Evolutionary conservation across 176 grass and related monocot genomes (phyloP), one percentile per base, ranked within the genome.

Genomic region (Triticum dicoccoides): DNA sequence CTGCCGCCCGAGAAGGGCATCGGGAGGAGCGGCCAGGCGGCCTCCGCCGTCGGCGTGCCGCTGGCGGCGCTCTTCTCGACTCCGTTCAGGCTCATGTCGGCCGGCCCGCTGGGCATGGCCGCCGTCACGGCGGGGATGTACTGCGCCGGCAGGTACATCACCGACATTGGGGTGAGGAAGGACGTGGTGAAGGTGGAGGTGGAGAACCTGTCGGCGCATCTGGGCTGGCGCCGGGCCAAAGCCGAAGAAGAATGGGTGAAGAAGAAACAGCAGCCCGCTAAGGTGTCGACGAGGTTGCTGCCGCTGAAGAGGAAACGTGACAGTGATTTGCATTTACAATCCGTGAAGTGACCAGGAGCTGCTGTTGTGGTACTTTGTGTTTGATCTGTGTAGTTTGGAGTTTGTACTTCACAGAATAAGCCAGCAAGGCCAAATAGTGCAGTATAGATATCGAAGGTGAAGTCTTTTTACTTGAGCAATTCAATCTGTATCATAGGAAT

Each of bases 91-190:
- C 83, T 95, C 27, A 5, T 95, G 23, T 84, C 89, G 1, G 93
- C 86, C 0, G 90, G 90, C 1, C 93, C 93, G 4, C 83, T 92
- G 45, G 90, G 93, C 34, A 92, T 87, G 89, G 90, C 76, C 30
- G 89, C 91, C 9, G 88, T 94, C 47, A 90, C 89, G 4, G 91
- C 86, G 0, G 91, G 94, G 9, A 68, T 94, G 82, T 89, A 91
- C 81, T 91, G 94, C 65, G 91, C 91, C 45, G 89, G 89, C 5
- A 82, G 91, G 76, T 97, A 97, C 81, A 68, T 88, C 75, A 92
- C 94, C 9, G 94, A 94, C 65, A 90, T 97, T 1, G 89, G 92
- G 0, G 87, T 97, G 67, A 84, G 91, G 29, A 97, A 91, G 81
- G 94, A 97, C 65, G 89, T 90, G 6, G 87, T 88, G 0, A 97